Conservation (phyloP, 2,329 filamentous ascomycete genomes). For the Hymenotorrendiella dingleyae region DNA sequence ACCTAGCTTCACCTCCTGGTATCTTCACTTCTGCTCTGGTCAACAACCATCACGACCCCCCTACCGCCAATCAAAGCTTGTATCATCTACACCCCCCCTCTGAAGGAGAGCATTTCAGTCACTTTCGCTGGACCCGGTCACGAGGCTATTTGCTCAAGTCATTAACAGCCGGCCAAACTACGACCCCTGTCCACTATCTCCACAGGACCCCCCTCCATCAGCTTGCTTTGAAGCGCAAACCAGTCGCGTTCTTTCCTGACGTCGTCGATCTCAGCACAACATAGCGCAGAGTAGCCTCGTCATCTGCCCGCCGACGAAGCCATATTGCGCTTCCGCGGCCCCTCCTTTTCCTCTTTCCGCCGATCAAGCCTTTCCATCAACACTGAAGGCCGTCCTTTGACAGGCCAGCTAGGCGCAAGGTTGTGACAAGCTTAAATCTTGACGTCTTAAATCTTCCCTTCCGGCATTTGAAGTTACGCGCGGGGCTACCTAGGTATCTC, state of each 20-base stretch:
- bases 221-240: conserved; percentile 12
- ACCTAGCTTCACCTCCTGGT: conserved; percentile 4
- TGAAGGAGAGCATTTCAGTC: conserved; percentile 8
- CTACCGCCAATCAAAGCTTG: conserved; percentile 15
- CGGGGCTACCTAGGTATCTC: too few relatives aligned
- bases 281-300: conserved; percentile 24
- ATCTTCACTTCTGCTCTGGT: conserved; percentile 4
- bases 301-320: background rate
- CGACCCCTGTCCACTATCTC: conserved; percentile 16
- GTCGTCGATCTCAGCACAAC: conserved; percentile 28
- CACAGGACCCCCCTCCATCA: conserved; percentile 25
- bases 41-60: conserved; percentile 6
- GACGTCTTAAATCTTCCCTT: too few relatives aligned
- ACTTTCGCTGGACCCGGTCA: conserved; percentile 19
- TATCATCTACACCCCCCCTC: conserved; percentile 13
- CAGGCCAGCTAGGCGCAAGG: conserved; percentile 2
- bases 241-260: conserved; percentile 25
- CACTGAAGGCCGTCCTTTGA: conserved; percentile 4
- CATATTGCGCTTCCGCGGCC: background rate
- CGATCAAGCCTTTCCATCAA: conserved; percentile 1
- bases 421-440: conserved; percentile 13
- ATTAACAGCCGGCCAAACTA: conserved; percentile 9
- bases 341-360: conserved; percentile 12
- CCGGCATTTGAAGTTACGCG: too few relatives aligned
- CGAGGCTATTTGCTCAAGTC: conserved; percentile 19